phyloP scores from a whole-genome alignment of 441 rosid species.

The Gossypium trilobum region DNA sequence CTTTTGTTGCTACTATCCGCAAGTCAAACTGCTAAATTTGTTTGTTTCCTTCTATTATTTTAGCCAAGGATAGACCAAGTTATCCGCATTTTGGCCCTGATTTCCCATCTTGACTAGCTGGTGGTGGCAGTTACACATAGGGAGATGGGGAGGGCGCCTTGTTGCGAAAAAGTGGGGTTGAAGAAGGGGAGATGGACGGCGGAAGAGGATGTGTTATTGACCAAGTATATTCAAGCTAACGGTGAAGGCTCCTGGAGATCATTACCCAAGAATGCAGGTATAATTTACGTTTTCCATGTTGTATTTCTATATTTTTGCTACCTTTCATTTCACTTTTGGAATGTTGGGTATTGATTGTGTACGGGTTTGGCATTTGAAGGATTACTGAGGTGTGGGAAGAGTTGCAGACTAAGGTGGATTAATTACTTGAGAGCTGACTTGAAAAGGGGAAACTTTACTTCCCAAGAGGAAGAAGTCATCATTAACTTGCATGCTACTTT shows the following conservation, averaged over 20 bases:
- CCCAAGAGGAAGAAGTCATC: constrained; percentile 54
- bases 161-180: constrained; percentile 76
- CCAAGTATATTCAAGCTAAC: constrained; percentile 48
- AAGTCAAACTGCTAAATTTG: neutral
- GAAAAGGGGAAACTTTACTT: constrained; percentile 62
- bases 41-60: neutral
- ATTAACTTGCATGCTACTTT: constrained; percentile 51
- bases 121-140: neutral
- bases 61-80: neutral
- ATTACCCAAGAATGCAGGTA: constrained; percentile 77
- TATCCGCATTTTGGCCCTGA: neutral
- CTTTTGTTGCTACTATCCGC: neutral
- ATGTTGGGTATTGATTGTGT: neutral
- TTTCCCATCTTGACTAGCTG: neutral
- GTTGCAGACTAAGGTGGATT: constrained; percentile 83
- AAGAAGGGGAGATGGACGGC: constrained; percentile 81
- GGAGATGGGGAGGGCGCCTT: constrained; percentile 80
- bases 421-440: constrained; percentile 63
- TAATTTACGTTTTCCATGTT: neutral
- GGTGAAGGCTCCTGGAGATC: constrained; percentile 92
- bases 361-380: constrained; percentile 29
- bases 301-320: neutral
- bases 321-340: neutral
- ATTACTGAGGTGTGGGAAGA: constrained; percentile 73
- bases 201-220: constrained; percentile 61